phyloP scores from a whole-genome alignment of 352 stramenopile species.

The Phytophthora podocarpi region DNA sequence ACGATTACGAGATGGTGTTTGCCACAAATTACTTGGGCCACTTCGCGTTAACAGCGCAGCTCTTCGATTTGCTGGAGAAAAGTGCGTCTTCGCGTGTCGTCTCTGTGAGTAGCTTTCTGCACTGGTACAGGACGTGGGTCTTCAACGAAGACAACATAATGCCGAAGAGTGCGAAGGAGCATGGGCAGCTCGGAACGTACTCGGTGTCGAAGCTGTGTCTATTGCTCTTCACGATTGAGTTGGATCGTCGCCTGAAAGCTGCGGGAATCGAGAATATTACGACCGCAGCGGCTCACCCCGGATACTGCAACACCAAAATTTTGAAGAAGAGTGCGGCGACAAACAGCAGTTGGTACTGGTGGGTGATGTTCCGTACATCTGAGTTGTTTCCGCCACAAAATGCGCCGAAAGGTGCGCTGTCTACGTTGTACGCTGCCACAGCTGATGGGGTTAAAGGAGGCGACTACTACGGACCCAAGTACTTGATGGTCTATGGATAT shows the following conservation, averaged over 20 bases:
- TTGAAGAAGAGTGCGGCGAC: slow-evolving; percentile 30
- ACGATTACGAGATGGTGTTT: slow-evolving; percentile 62
- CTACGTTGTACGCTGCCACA: slow-evolving; percentile 49
- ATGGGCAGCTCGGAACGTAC: slow-evolving; percentile 32
- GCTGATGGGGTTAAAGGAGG: slow-evolving; percentile 18
- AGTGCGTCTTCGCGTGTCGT: slow-evolving; percentile 37
- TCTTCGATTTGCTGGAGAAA: slow-evolving; percentile 45
- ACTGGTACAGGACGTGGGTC: too few relatives aligned
- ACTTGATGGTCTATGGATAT: slow-evolving; percentile 29
- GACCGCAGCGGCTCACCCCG: slow-evolving; percentile 34
- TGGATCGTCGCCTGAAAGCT: slow-evolving; percentile 40
- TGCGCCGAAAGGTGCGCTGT: slow-evolving; percentile 44
- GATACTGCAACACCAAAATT: slow-evolving; percentile 39
- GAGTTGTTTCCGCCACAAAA: slow-evolving; percentile 9
- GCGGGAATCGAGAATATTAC: slow-evolving; percentile 22
- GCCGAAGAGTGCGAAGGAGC: slow-evolving; percentile 15
- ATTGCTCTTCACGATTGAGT: slow-evolving; percentile 55
- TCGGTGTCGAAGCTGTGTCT: slow-evolving; percentile 54
- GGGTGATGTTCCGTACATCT: slow-evolving; percentile 5
- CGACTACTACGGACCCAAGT: slow-evolving; percentile 48
- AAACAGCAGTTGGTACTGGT: slow-evolving; percentile 30
- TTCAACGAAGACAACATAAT: slow-evolving; percentile 31
- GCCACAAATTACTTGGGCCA: slow-evolving; percentile 72
- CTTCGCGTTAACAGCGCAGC: slow-evolving; percentile 42
- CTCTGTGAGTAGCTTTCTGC: slow-evolving; percentile 45